These are phyloP conservation scores for Fraxinus albicans DNA, from an alignment of 305 asterid species.

Conservation along the genomic window DNA sequence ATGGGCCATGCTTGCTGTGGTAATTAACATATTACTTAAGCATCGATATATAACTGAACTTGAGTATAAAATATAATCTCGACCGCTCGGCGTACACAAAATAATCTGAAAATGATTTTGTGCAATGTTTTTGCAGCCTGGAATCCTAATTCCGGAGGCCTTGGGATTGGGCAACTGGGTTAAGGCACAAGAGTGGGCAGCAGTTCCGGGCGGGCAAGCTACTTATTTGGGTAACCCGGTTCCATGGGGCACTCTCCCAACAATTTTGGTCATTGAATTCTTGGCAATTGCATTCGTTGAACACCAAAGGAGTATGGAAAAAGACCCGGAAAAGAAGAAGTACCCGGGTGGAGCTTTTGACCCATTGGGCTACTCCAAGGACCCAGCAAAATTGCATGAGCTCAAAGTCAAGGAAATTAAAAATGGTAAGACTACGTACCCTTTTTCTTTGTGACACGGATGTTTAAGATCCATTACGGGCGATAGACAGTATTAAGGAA, in stretches of 20 bases:
- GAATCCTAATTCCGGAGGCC: constrained; percentile 78
- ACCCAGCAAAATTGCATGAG: constrained; percentile 73
- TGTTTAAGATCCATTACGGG: neutral
- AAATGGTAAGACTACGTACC: constrained; percentile 49
- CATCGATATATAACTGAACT: neutral
- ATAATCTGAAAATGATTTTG: neutral
- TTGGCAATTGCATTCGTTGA: constrained; percentile 85
- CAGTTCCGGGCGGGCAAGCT: constrained; percentile 91
- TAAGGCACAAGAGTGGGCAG: constrained; percentile 98
- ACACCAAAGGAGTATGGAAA: constrained; percentile 92
- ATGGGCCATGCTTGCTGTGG: constrained; percentile 98
- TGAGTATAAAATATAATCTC: neutral
- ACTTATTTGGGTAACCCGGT: constrained; percentile 91
- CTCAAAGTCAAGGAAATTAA: constrained; percentile 89
- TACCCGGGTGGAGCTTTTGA: constrained; percentile 98
- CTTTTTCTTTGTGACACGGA: neutral
- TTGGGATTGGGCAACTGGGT: constrained; percentile 96
- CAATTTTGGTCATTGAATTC: constrained; percentile 80
- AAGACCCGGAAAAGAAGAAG: constrained; percentile 88
- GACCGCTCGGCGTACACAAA: neutral
- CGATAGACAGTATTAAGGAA: neutral
- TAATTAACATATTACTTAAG: constrained; percentile 17
- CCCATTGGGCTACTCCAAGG: constrained; percentile 94
- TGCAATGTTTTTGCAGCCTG: constrained; percentile 54
- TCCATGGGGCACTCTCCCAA: constrained; percentile 97